phyloP scores from a whole-genome alignment of 2,329 filamentous ascomycete species.

The Mycosphaerella sp. region DNA sequence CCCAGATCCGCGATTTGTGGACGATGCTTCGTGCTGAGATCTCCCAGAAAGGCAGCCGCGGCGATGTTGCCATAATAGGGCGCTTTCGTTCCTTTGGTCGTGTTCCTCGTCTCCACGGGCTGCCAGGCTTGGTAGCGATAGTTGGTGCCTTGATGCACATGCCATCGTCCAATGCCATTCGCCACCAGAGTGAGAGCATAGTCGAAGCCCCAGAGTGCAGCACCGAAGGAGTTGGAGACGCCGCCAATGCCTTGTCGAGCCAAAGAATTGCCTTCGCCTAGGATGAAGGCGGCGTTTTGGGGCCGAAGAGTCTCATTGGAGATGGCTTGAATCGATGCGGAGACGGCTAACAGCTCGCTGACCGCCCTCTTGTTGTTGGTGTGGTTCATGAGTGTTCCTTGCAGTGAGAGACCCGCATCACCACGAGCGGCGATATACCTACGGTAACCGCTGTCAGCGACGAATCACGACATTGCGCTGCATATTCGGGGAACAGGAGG shows the following conservation, averaged over 20 bases:
- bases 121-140: conserved; percentile 59
- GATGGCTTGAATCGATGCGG: conserved; percentile 46
- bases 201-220: conserved; percentile 58
- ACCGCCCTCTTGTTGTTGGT: conserved; percentile 35
- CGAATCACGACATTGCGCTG: neutral
- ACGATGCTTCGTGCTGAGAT: conserved; percentile 32
- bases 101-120: conserved; percentile 47
- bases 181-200: conserved; percentile 55
- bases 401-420: conserved; percentile 54
- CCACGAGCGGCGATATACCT: conserved; percentile 51
- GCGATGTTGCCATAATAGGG: conserved; percentile 59
- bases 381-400: conserved; percentile 59
- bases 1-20: conserved; percentile 44
- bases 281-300: conserved; percentile 45
- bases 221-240: conserved; percentile 58
- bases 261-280: conserved; percentile 57
- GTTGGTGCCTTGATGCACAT: conserved; percentile 60
- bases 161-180: conserved; percentile 50
- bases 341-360: conserved; percentile 28
- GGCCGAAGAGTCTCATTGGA: conserved; percentile 43
- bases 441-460: conserved; percentile 28
- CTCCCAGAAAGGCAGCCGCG: conserved; percentile 51
- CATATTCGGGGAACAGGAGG: neutral
- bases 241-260: conserved; percentile 56
- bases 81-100: conserved; percentile 52